Evolutionary conservation across 2,329 filamentous ascomycete species (phyloP).

Genomic region (Xenoacremonium recifei): DNA sequence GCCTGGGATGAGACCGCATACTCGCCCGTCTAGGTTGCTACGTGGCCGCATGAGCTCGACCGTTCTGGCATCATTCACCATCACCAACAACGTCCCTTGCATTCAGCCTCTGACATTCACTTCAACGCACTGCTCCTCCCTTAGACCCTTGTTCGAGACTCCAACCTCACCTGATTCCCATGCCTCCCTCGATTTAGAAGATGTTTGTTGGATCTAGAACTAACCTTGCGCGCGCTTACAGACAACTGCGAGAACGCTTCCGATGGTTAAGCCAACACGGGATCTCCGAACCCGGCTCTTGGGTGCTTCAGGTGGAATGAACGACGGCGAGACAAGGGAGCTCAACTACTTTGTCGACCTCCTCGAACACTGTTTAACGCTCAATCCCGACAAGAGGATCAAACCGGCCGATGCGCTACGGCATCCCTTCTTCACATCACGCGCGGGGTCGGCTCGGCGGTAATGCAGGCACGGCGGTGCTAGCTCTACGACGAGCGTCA

Average conservation of each 20-base stretch:
- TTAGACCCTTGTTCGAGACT: too few relatives aligned
- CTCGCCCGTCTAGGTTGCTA: slow-evolving; percentile 13
- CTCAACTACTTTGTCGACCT: slow-evolving; percentile 83
- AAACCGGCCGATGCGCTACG: slow-evolving; percentile 82
- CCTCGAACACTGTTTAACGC: slow-evolving; percentile 79
- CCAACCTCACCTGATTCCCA: not conserved
- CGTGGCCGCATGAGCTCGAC: slow-evolving; percentile 16
- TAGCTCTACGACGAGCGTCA: too few relatives aligned
- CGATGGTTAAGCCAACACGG: slow-evolving; percentile 71
- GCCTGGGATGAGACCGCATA: slow-evolving; percentile 6
- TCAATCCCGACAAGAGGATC: slow-evolving; percentile 91
- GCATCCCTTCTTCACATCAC: slow-evolving; percentile 76
- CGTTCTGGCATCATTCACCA: slow-evolving; percentile 16
- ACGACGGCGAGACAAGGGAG: slow-evolving; percentile 72
- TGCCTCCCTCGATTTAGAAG: slow-evolving; percentile 14
- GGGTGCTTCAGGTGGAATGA: slow-evolving; percentile 71
- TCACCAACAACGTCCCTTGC: slow-evolving; percentile 20
- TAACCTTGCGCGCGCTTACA: slow-evolving; percentile 36
- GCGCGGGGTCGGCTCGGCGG: slow-evolving; percentile 23
- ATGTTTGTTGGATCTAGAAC: slow-evolving; percentile 10
- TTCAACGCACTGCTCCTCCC: too few relatives aligned
- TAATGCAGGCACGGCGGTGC: too few relatives aligned
- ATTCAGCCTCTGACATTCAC: too few relatives aligned
- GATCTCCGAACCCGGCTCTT: slow-evolving; percentile 80
- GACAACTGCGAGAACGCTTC: slow-evolving; percentile 66